These are phyloP conservation scores for Alloascoidea africana DNA, from an alignment of 805 yeast genomes.

Conservation along the genomic window DNA sequence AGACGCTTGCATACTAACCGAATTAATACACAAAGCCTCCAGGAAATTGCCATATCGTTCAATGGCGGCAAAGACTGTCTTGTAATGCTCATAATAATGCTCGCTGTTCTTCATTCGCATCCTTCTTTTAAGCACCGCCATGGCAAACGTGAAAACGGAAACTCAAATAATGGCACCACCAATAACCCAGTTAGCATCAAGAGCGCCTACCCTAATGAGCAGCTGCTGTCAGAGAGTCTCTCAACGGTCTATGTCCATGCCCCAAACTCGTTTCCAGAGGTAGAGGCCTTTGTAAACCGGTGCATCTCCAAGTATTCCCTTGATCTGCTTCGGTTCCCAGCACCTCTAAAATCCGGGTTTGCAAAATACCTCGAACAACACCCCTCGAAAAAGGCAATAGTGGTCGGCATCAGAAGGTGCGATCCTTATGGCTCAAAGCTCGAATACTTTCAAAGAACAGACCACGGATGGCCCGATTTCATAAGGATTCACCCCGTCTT, in stretches of 20 bases:
- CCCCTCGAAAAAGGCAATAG: constrained; percentile 48
- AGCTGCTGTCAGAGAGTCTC: constrained; percentile 23
- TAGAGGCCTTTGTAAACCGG: constrained; percentile 45
- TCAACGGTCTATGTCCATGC: constrained; percentile 63
- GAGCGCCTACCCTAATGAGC: constrained; percentile 13
- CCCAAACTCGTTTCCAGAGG: constrained; percentile 56
- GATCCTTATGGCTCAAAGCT: constrained; percentile 71
- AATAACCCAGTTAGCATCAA: constrained; percentile 6
- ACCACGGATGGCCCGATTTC: constrained; percentile 85
- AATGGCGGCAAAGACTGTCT: constrained; percentile 97
- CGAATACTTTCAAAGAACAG: constrained; percentile 54
- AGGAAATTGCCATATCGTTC: constrained; percentile 64
- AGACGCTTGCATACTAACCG: not conserved
- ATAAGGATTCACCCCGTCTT: constrained; percentile 76
- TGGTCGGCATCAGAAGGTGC: constrained; percentile 77
- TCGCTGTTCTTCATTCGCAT: constrained; percentile 33
- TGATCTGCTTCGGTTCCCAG: constrained; percentile 21
- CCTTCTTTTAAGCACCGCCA: too few relatives aligned
- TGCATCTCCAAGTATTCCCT: constrained; percentile 44
- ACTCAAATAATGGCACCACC: constrained; percentile 4
- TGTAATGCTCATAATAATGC: constrained; percentile 64
- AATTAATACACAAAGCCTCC: constrained; percentile 11
- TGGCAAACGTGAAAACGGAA: constrained; percentile 8
- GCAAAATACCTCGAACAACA: constrained; percentile 36
- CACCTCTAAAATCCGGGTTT: constrained; percentile 55